Percentiles rank a stretch among this genome's conserved stretches.
Evolutionary conservation across 768 basidiomycete species (phyloP).

Genomic region (Boletus rufocinnamomeus): DNA sequence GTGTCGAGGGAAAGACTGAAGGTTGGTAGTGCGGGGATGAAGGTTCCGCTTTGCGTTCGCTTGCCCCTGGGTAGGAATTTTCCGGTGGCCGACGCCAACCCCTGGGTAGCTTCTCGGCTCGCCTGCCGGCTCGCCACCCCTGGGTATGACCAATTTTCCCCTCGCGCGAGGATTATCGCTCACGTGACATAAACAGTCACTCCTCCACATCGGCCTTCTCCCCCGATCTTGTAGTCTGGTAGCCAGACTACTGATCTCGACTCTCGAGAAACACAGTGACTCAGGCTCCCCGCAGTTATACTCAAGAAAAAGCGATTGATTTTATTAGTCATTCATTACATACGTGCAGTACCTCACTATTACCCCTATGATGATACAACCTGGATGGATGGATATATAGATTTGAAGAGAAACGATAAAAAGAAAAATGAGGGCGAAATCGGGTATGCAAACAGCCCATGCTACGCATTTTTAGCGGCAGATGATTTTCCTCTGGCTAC

Average conservation of each 20-base stretch:
- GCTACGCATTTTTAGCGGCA: not conserved
- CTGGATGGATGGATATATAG: not conserved
- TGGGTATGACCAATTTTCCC: too few species aligned
- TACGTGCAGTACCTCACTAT: not conserved
- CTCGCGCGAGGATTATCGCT: not conserved
- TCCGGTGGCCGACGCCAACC: too few species aligned
- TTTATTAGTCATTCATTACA: not conserved
- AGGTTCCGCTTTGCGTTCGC: too few species aligned
- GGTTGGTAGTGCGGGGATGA: too few species aligned
- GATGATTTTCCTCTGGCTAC: constrained; percentile 1
- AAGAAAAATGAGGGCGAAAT: not conserved
- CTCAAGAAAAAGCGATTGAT: not conserved
- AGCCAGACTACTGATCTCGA: too few species aligned
- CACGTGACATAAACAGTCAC: constrained; percentile 13
- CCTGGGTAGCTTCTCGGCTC: too few species aligned
- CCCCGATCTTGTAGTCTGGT: too few species aligned
- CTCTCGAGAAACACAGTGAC: too few species aligned
- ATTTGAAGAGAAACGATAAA: not conserved
- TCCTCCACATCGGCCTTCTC: not conserved
- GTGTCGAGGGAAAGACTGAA: too few species aligned
- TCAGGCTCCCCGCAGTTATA: too few species aligned
- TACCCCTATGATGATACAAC: not conserved
- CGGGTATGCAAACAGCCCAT: not conserved
- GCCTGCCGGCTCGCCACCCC: too few species aligned
- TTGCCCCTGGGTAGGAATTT: too few species aligned